These are phyloP conservation scores for Ganoderma boninense DNA, from an alignment of 1,284 basidiomycete species.

Conservation along the genomic window DNA sequence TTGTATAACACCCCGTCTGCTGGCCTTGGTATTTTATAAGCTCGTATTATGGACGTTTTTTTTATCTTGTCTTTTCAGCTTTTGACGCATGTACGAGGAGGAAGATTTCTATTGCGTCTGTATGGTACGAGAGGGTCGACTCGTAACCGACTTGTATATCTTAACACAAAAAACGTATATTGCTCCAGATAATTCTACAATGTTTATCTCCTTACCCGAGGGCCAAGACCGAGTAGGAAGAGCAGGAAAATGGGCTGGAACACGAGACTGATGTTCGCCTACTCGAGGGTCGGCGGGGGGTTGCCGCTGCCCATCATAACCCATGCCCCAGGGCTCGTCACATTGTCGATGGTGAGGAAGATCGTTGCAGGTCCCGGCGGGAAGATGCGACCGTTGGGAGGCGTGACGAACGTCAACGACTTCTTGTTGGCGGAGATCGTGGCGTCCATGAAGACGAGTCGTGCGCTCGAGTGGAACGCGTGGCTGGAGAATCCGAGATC, in stretches of 20 bases:
- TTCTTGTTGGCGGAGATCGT: conserved; percentile 44
- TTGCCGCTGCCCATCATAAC: conserved; percentile 54
- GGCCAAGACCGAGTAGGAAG: not conserved
- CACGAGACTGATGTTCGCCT: not conserved
- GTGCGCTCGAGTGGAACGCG: conserved; percentile 53
- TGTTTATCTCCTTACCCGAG: not conserved
- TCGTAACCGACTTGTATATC: not conserved
- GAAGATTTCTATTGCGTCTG: not conserved
- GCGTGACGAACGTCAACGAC: conserved; percentile 50
- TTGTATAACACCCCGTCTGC: conserved; percentile 6
- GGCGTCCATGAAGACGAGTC: conserved; percentile 55
- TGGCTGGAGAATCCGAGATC: conserved; percentile 58
- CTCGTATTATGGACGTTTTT: not conserved
- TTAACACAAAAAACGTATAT: not conserved
- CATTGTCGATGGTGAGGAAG: conserved; percentile 56
- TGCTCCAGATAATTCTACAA: not conserved
- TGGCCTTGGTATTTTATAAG: not conserved
- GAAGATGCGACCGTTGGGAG: conserved; percentile 55
- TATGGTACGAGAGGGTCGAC: not conserved
- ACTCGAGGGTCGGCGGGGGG: conserved; percentile 22
- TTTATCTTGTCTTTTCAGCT: not conserved
- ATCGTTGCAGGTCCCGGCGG: conserved; percentile 59
- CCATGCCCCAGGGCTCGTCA: conserved; percentile 52
- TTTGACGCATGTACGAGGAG: not conserved
- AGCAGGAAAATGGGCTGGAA: not conserved